Conservation (phyloP, 805 yeast genomes). For the Ogataea zsoltii region DNA sequence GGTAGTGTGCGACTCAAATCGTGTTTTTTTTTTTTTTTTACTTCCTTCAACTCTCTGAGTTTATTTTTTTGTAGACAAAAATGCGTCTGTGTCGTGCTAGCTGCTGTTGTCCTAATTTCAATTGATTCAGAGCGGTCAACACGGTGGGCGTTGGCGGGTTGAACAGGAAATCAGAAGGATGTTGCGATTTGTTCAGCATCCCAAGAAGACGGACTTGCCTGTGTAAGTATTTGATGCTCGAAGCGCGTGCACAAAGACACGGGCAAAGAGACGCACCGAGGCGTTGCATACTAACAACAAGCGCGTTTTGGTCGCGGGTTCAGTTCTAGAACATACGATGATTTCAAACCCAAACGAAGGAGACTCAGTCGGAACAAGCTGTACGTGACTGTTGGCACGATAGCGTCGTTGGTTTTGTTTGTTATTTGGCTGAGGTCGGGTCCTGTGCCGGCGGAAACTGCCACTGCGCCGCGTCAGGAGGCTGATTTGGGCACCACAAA, state of each 20-base stretch:
- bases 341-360: conserved; percentile 21
- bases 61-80: neutral
- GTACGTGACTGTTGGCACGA: conserved; percentile 2
- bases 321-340: conserved; percentile 11
- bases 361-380: conserved; percentile 5
- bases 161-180: conserved; percentile 2
- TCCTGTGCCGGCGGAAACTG: neutral
- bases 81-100: neutral
- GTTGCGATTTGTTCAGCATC: conserved; percentile 33
- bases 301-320: neutral
- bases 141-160: neutral
- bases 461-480: too few species aligned
- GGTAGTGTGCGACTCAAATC: conserved; percentile 8
- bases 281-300: conserved; percentile 2
- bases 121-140: neutral
- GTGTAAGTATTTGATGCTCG: conserved; percentile 36
- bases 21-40: neutral
- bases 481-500: too few species aligned
- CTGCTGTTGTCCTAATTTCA: neutral
- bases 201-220: conserved; percentile 51
- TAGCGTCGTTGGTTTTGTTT: conserved; percentile 8
- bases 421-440: conserved; percentile 6
- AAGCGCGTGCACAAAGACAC: neutral
- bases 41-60: neutral
- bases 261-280: too few species aligned